Base-by-base conservation (phyloP, 2,329 filamentous ascomycete species). In the Trematosphaeria pertusa region DNA sequence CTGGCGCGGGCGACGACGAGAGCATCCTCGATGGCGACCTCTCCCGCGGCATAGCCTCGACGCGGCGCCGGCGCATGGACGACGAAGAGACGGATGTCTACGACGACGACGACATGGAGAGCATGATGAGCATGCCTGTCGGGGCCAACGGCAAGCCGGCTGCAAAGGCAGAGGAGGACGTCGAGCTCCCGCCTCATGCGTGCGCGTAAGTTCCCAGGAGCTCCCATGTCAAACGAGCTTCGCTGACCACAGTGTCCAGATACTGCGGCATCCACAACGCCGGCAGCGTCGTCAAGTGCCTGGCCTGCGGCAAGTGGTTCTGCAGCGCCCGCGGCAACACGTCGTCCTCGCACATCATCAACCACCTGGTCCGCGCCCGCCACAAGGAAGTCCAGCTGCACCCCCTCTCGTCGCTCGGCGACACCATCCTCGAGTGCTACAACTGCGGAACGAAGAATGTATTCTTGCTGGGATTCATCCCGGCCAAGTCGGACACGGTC, bases 371-470 rank as follows among this genome's bases (percentile, higher is more conserved):
- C 50, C 89, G 95, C 65, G 93, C 95, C 56, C 88, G 94, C 55
- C 94, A 99, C 79, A 99, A 97, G 80, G 95, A 99, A 77, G 94
- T 99, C 42, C 93, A 97, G 73, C 85, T 99, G 44, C 94, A 99
- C 71, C 93, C 94, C 6, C 86, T 87, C 59, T 97, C 94, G 14
- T 87, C 91, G 6, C 85, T 99, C 9, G 94, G 94, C 55, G 95
- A 99, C 70, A 99, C 94, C 1, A 90, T 95, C 28, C 83, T 99
- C 53, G 94, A 99, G 78, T 99, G 94, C 77, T 99, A 99, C 78
- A 97, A 97, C 75, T 99, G 94, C 73, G 94, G 93, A 36, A 97
- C 91, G n/a, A 97, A 97, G 77, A 99, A 99, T 71, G 93, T 97
- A 37, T 99, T 99, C 62, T 81, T 97, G 26, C 86, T 99, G 20